phyloP scores from a whole-genome alignment of 257 asterid species.

The Mentha longifolia region DNA sequence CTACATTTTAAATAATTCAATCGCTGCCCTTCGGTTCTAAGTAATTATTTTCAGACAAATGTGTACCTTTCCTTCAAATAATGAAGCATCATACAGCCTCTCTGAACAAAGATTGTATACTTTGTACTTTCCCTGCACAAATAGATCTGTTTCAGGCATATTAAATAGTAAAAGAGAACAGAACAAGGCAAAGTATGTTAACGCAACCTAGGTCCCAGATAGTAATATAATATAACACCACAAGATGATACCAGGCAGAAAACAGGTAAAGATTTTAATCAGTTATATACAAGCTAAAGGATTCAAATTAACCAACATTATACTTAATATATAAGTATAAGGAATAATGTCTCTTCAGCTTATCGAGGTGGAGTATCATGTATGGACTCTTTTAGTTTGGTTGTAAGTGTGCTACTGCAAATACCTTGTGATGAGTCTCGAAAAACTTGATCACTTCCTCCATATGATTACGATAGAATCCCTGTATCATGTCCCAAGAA shows the following conservation, averaged over 20 bases:
- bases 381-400: background rate
- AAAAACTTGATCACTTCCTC: constrained; percentile 97
- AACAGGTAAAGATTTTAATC: background rate
- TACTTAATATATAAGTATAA: constrained; percentile 1
- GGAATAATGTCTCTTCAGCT: background rate
- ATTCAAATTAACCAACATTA: constrained; percentile 26
- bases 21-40: constrained; percentile 19
- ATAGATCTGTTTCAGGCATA: constrained; percentile 13
- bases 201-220: constrained; percentile 3
- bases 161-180: background rate
- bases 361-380: constrained; percentile 32
- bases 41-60: constrained; percentile 17
- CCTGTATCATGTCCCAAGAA: constrained; percentile 55
- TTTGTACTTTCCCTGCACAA: constrained; percentile 86
- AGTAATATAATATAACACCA: constrained; percentile 21
- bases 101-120: constrained; percentile 98
- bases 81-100: constrained; percentile 92
- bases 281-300: background rate
- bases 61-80: constrained; percentile 92
- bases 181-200: constrained; percentile 20
- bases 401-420: background rate
- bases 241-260: constrained; percentile 8
- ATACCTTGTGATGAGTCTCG: constrained; percentile 96
- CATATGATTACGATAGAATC: constrained; percentile 94
- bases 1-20: constrained; percentile 6